Percentiles rank a stretch among this genome's conserved stretches.
These are phyloP conservation scores for Tylopilus sp. DNA, from an alignment of 768 basidiomycete genomes.

Conservation along the genomic window DNA sequence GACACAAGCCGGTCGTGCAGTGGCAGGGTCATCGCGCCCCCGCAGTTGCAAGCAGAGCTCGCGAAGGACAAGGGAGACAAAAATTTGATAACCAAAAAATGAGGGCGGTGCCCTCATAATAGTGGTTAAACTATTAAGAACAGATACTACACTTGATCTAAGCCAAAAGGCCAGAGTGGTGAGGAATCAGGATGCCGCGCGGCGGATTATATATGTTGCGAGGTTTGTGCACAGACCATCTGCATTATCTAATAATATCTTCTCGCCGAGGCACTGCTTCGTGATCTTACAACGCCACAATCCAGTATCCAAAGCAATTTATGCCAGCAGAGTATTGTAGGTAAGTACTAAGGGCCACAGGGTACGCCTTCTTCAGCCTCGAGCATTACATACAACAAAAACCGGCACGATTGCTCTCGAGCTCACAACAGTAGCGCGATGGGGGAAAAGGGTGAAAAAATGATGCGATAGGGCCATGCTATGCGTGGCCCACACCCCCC, in stretches of 20 bases:
- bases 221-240: slow-evolving; percentile 7
- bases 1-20: slow-evolving; percentile 50
- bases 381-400: slow-evolving; percentile 28
- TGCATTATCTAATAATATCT: no score
- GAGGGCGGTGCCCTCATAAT: slow-evolving; percentile 53
- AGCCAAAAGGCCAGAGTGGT: slow-evolving; percentile 55
- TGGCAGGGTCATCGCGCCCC: slow-evolving; percentile 39
- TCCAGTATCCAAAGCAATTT: slow-evolving; percentile 25
- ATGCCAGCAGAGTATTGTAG: slow-evolving; percentile 28
- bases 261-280: background rate
- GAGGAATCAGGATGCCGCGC: slow-evolving; percentile 9
- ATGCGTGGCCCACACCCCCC: slow-evolving; percentile 69
- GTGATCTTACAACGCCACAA: background rate
- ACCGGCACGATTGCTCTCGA: slow-evolving; percentile 20
- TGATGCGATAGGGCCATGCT: slow-evolving; percentile 16
- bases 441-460: slow-evolving; percentile 5
- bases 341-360: slow-evolving; percentile 18
- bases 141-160: slow-evolving; percentile 80
- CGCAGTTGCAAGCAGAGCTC: slow-evolving; percentile 44
- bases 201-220: slow-evolving; percentile 2
- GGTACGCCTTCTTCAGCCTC: slow-evolving; percentile 8
- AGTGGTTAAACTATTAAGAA: slow-evolving; percentile 63
- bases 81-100: slow-evolving; percentile 52
- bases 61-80: slow-evolving; percentile 22
- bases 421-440: slow-evolving; percentile 24